Evolutionary conservation across 1,284 basidiomycete species (phyloP), one percentile per base, ranked within the genome.

Genomic region (Ustilago xerochloae): DNA sequence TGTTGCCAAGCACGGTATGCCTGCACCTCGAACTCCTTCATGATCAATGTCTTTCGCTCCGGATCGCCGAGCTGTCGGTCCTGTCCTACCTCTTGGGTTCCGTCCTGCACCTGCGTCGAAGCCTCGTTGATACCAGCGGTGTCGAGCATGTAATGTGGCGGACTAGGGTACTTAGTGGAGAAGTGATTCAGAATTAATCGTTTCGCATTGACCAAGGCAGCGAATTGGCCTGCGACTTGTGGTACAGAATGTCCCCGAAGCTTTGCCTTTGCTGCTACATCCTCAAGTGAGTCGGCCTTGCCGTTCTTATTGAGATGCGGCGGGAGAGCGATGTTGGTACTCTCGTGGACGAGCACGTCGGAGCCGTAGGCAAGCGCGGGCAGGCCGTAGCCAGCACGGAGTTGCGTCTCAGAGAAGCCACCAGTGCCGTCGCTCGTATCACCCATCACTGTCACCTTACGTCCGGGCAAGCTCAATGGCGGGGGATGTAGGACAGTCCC

Each of bases 341-440:
- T 81, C 52, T 84, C 82, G 51, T 84, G 82, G 1, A 84, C 81
- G 16, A 84, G 53, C 5, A 83, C 60, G 49, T 84, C 81, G 7
- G 78, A 71, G 12, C 72, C 82, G 18, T 60, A 56, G 2, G 48
- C 64, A 6, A 52, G 52, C 24, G 53, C 58, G n/a, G 54, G 57
- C 38, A 65, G 26, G 24, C 66, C 64, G 20, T n/a, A 56, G 10
- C 56, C 56, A 9, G 51, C 50, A 32, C 49, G 49, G 4, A 64
- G 63, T 36, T 63, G 63, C 2, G 39, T 26, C 13, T 59, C 45
- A 8, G 60, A 54, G 43, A 58, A 66, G 26, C 74, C 80, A 10
- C 72, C 78, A 4, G 75, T 80, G 6, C 80, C 82, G 52, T 83
- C 82, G 45, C 71, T 77, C 10, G 81, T 82, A 47, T 84, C 82